These are phyloP conservation scores for Gnaphalium uliginosum DNA, from an alignment of 129 eudicot species.

Conservation along the genomic window DNA sequence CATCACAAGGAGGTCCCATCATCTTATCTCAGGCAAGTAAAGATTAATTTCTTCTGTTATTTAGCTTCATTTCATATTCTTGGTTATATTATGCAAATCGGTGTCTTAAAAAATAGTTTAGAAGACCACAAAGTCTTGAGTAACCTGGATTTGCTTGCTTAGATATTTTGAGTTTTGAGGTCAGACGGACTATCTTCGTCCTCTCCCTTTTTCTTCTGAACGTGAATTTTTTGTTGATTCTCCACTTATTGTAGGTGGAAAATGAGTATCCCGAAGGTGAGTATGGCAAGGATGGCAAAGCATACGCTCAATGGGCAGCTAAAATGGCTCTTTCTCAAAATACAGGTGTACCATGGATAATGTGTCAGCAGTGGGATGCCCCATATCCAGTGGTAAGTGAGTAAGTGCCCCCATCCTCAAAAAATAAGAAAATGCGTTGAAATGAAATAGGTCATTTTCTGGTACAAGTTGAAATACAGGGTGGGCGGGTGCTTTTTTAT, in stretches of 20 bases:
- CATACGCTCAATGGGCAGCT: conserved; percentile 89
- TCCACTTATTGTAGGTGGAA: conserved; percentile 56
- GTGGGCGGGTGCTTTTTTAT: no score
- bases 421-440: background rate
- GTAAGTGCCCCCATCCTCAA: conserved; percentile 37
- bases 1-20: conserved; percentile 98
- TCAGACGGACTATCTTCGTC: background rate
- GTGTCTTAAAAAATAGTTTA: background rate
- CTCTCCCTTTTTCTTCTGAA: background rate
- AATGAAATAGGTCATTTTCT: background rate
- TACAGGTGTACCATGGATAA: conserved; percentile 94
- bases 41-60: background rate
- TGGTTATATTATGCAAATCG: background rate
- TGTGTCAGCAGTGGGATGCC: conserved; percentile 96
- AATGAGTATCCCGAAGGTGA: conserved; percentile 84
- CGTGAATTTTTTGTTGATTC: conserved; percentile 7
- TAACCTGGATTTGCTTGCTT: background rate
- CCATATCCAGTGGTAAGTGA: conserved; percentile 84
- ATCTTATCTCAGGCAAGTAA: conserved; percentile 88
- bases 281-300: conserved; percentile 87
- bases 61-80: background rate
- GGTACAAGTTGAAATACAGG: background rate
- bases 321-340: conserved; percentile 90
- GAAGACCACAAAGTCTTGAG: background rate
- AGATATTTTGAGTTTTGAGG: background rate